Base-by-base conservation (phyloP, 768 basidiomycete genomes). In the Neoboletus subvelutipes region DNA sequence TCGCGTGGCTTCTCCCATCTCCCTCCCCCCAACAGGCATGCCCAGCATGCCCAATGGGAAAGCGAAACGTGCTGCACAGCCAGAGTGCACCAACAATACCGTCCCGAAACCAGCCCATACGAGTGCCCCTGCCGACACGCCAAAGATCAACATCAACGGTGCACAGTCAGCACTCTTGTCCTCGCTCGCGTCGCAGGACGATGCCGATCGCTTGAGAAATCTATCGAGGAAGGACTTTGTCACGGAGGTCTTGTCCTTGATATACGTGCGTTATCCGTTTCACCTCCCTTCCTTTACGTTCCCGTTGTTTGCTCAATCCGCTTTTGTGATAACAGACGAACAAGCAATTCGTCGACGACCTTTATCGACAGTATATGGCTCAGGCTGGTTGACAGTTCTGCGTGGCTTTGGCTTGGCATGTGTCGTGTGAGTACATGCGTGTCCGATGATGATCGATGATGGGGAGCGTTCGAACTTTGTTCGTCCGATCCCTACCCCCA, bases 311-410 rank as follows among this genome's bases (percentile, higher is more conserved):
- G 18, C 45, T 39, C 54, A 45, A 33, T 43, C 26, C 36, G 26
- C 20, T 22, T 34, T 28, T 11, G 22, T 17, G 33, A 46, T 26
- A 39, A 28, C 62, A 89, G 87, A 87, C 80, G 52, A 83, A 89
- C 73, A 77, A 81, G 61, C 71, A 76, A 17, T 90, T 89, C 63
- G 85, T 85, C 56, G 85, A 90, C 60, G 71, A 74, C 39, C 76
- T 87, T 45, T 86, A 78, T 75, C 76, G 74, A 56, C 80, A 82
- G 43, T 88, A 86, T 67, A 56, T 68, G 52, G 56, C 69, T 18
- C 58, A 49, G 45, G 45, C 41, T 15, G 50, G 40, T 29, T 68
- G 56, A 69, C 3, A 10, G 5, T 2, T 4, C 24, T n/a, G 34
- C 17, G 24, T 17, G 17, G 24, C 34, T 45, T 24, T 45, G 48